phyloP scores from a whole-genome alignment of 108 stramenopile species.

The Skeletonema grethae region DNA sequence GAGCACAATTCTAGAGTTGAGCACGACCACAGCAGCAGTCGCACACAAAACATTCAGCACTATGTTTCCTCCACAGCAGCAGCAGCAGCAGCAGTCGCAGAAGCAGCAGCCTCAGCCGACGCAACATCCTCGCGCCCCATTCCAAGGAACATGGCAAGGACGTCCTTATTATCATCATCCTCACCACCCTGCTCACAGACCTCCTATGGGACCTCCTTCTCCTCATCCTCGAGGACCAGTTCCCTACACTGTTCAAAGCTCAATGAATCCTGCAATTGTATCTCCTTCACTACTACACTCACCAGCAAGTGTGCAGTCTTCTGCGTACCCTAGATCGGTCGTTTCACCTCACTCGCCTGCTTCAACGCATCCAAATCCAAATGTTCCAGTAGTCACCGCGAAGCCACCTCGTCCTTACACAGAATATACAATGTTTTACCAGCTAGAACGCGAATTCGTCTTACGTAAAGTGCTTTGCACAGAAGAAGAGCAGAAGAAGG shows the following conservation, averaged over 20 bases:
- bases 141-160: conserved; percentile 14
- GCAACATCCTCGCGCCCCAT: conserved; percentile 5
- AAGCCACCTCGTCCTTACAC: conserved; percentile 51
- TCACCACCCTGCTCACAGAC: conserved; percentile 10
- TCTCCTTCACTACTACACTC: conserved; percentile 2
- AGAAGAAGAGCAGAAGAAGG: conserved; percentile 8
- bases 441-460: conserved; percentile 47
- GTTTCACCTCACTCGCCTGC: conserved; percentile 8
- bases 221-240: conserved; percentile 8
- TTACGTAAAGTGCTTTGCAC: conserved; percentile 29
- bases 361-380: not conserved
- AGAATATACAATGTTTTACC: conserved; percentile 53
- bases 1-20: not conserved
- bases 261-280: conserved; percentile 1
- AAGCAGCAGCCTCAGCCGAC: not conserved
- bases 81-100: not conserved
- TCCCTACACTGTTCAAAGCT: not conserved
- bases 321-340: not conserved
- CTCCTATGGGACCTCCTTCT: conserved; percentile 6
- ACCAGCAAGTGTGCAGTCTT: not conserved
- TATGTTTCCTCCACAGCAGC: not conserved
- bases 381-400: conserved; percentile 23
- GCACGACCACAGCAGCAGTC: not conserved
- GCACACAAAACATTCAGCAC: not conserved
- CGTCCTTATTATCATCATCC: conserved; percentile 13